Percentiles rank a stretch among this genome's conserved stretches.
These are phyloP conservation scores for Ophiostoma ulmi DNA, from an alignment of 2,329 filamentous ascomycete species.

Conservation along the genomic window DNA sequence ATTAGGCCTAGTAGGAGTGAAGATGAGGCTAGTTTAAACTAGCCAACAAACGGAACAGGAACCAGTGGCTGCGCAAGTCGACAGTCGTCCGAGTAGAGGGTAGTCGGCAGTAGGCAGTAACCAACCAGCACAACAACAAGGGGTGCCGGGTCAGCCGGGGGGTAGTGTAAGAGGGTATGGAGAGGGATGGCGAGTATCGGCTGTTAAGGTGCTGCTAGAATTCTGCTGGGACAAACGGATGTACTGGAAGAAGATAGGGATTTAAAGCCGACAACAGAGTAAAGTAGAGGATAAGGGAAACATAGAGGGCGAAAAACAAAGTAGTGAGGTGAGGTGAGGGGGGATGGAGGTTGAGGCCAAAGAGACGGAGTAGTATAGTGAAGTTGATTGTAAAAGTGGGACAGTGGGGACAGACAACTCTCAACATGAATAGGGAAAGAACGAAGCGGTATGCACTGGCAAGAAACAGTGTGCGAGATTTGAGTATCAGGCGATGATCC, in stretches of 20 bases:
- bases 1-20: background rate
- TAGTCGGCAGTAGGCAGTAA: background rate
- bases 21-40: slow-evolving; percentile 1
- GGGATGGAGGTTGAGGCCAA: background rate
- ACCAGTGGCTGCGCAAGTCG: background rate
- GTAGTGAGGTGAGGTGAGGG: background rate
- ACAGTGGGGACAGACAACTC: background rate
- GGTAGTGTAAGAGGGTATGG: background rate
- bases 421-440: background rate
- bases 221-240: background rate
- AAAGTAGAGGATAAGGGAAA: background rate
- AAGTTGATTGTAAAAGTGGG: background rate
- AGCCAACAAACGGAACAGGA: background rate
- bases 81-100: background rate
- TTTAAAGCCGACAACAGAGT: background rate
- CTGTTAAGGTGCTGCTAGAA: background rate
- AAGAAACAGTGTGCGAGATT: background rate
- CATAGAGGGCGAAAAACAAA: background rate
- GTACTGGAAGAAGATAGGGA: background rate
- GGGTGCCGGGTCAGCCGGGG: background rate
- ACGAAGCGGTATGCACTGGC: background rate
- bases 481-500: background rate
- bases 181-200: background rate
- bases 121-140: background rate
- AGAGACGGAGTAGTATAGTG: background rate